Evolutionary conservation across 345 rosid genomes (phyloP).

Genomic region (Erysimum cheiranthoides): DNA sequence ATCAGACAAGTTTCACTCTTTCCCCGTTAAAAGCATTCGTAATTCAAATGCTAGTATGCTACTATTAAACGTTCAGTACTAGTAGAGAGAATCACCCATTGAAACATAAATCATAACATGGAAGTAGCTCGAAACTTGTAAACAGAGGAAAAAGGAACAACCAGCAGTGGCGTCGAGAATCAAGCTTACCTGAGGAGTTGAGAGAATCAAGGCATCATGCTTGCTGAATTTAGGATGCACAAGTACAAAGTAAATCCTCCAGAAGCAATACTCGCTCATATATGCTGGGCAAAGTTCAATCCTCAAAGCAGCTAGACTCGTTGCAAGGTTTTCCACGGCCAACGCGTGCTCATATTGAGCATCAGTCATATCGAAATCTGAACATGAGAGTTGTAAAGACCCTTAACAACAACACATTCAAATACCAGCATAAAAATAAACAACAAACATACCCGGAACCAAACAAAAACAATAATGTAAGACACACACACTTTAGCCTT

Average conservation of each 20-base stretch:
- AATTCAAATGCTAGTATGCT: conserved; percentile 1
- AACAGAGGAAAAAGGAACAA: not conserved
- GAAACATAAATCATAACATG: not conserved
- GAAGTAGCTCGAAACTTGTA: not conserved
- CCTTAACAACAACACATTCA: not conserved
- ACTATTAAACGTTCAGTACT: not conserved
- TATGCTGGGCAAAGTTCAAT: conserved; percentile 90
- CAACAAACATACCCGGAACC: not conserved
- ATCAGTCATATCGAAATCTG: conserved; percentile 88
- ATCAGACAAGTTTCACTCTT: conserved; percentile 13
- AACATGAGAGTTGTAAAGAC: conserved; percentile 12
- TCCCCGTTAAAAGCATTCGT: not conserved
- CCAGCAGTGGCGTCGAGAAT: not conserved
- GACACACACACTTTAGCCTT: not conserved
- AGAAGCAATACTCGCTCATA: conserved; percentile 89
- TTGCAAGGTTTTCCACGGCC: conserved; percentile 73
- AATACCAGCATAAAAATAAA: not conserved
- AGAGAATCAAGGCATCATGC: conserved; percentile 75
- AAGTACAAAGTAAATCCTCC: conserved; percentile 98
- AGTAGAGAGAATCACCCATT: not conserved
- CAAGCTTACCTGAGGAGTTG: conserved; percentile 77
- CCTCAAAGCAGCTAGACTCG: conserved; percentile 79
- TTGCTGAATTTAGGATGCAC: conserved; percentile 85
- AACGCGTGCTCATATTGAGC: conserved; percentile 80
- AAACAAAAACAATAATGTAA: not conserved